Base-by-base conservation (phyloP, 2,329 filamentous ascomycete genomes). In the Pseudopyricularia cyperi region DNA sequence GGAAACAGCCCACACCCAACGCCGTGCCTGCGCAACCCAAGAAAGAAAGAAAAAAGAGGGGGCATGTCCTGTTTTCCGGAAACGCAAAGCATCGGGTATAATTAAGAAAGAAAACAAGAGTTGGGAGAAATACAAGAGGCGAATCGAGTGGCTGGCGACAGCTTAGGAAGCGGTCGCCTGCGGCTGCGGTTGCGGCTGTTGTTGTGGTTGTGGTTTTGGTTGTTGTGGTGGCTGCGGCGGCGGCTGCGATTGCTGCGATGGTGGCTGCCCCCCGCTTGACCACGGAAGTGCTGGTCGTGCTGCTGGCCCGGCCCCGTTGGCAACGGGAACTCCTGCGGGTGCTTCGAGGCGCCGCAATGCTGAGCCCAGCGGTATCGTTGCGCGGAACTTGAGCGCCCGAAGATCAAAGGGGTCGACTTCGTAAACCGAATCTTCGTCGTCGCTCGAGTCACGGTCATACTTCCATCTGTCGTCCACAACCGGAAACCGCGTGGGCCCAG, bases 361-460 rank as follows among this genome's bases (percentile, higher is more conserved):
- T 44, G 39, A 44, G 22, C 34, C 48, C 8, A 77, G 62, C 1
- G 76, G 77, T 19, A 80, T 76, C 7, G 72, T 76, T n/a, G 79
- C 75, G 37, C 80, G 71, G 58, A 82, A 84, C 59, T 75, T 79
- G 59, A 84, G 66, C 22, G 78, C 75, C 22, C 71, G 69, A 15
- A 74, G 76, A 59, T 79, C 78, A 58, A 76, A 83, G 35, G 84
- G 86, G 63, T 95, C 89, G 53, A 90, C 76, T 52, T 83, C 77
- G 70, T 89, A 89, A 55, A 82, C 73, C 24, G 83, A 75, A 52
- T 83, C 79, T 53, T 89, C 86, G 51, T 90, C 85, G 47, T 94
- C 88, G 56, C 85, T 84, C 2, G 26, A 32, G 61, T 91, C 87
- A 44, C 85, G 82, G 62, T 94, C 88, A 68, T 88, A 95, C 68